These are phyloP conservation scores for Beauveria asiatica DNA, from an alignment of 2,329 filamentous ascomycete genomes.

Conservation along the genomic window DNA sequence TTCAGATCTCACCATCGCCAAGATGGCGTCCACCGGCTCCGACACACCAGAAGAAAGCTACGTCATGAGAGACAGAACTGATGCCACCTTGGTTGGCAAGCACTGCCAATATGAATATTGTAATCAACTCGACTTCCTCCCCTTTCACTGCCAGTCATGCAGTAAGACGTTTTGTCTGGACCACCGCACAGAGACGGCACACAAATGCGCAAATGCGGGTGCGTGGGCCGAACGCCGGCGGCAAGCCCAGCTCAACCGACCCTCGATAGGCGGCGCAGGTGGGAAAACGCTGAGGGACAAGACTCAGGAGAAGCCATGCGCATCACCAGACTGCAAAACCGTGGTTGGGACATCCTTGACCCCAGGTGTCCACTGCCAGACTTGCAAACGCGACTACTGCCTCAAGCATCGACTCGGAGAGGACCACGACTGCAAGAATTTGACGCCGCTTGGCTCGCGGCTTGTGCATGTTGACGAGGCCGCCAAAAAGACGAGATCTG, in stretches of 20 bases:
- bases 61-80: constrained; percentile 62
- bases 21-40: constrained; percentile 43
- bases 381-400: constrained; percentile 67
- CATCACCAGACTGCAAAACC: constrained; percentile 57
- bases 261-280: constrained; percentile 39
- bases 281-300: constrained; percentile 45
- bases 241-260: constrained; percentile 42
- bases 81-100: constrained; percentile 76
- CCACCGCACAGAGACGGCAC: constrained; percentile 77
- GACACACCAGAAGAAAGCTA: constrained; percentile 46
- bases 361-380: constrained; percentile 61
- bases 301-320: constrained; percentile 58
- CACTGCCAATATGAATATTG: constrained; percentile 92
- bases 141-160: constrained; percentile 89
- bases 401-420: constrained; percentile 67
- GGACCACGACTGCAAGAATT: constrained; percentile 77
- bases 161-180: constrained; percentile 81
- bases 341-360: constrained; percentile 59
- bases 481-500: constrained; percentile 61
- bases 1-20: constrained; percentile 13
- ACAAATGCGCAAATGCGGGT: constrained; percentile 56
- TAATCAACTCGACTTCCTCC: constrained; percentile 91
- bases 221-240: constrained; percentile 54
- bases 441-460: constrained; percentile 50
- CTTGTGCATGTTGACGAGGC: constrained; percentile 35